Evolutionary conservation across 352 stramenopile genomes (phyloP), one percentile per base, ranked within the genome.

Genomic region (Globisporangium apiculatum): DNA sequence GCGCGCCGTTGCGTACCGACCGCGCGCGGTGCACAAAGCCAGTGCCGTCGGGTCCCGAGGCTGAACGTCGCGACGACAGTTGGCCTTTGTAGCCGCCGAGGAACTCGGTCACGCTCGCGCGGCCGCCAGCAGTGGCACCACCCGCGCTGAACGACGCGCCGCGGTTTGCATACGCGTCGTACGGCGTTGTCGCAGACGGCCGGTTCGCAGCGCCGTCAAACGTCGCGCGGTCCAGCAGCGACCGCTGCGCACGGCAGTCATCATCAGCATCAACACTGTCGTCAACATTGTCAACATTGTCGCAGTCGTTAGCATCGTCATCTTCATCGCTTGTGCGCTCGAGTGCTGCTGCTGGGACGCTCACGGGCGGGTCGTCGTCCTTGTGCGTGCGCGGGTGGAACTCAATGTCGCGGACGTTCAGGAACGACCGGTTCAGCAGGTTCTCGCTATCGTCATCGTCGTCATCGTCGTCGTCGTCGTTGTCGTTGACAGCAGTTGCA

Each of bases 1-100:
- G 79, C 14, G 18, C 56, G 15, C 62, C 65, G 59, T 74, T 69
- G 40, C 72, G 71, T 12, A 81, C 64, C 36, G 70, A 68, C 8
- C 74, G 64, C 40, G 81, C 71, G 45, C 77, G 72, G 47, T 65
- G 79, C 47, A 76, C 61, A 31, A 84, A 70, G 7, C 67, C 72
- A 31, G 24, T 31, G 35, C 64, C 73, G 7, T 66, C 31, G 14
- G 51, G 50, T 5, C 54, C 49, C 48, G 51, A 45, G 11, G 70
- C 69, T 40, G 67, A 65, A 54, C 75, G 70, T 7, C 68, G 59
- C 10, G 40, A 46, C 41, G 67, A 79, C 11, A 78, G 65, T 38
- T 85, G 72, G 35, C 71, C 66, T 61, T 86, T 86, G 53, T 77
- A 89, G 18, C 78, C 78, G 31, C 79, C 79, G 15, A 89, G 67